These are phyloP conservation scores for Ceratobasidium sp. DNA, from an alignment of 1,284 basidiomycete genomes.

Conservation along the genomic window DNA sequence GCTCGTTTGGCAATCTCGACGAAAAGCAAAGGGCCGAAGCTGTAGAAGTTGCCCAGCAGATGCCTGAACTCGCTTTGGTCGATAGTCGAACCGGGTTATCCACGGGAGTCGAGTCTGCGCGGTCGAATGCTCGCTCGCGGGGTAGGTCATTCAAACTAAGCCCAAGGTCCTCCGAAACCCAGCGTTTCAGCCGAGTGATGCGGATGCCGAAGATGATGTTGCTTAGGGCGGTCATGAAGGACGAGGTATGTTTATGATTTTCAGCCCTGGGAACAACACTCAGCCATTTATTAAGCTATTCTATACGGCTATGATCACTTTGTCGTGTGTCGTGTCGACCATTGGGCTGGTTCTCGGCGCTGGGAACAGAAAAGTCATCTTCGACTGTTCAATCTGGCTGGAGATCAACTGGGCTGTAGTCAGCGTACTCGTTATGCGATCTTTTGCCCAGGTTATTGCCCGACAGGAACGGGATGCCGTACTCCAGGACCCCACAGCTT, in stretches of 20 bases:
- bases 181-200: conserved; percentile 52
- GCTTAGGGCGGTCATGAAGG: conserved; percentile 63
- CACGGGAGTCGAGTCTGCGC: conserved; percentile 25
- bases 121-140: conserved; percentile 39
- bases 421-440: conserved; percentile 64
- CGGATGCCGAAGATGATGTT: conserved; percentile 62
- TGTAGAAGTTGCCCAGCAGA: conserved; percentile 11
- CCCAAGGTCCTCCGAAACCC: conserved; percentile 51
- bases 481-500: conserved; percentile 59
- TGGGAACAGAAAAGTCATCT: conserved; percentile 53
- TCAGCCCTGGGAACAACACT: conserved; percentile 6
- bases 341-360: conserved; percentile 61
- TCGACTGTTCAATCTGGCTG: conserved; percentile 62
- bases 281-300: conserved; percentile 53
- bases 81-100: conserved; percentile 35
- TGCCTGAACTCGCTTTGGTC: conserved; percentile 17
- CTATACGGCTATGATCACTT: conserved; percentile 64
- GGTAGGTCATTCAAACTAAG: conserved; percentile 47
- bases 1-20: not conserved
- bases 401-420: conserved; percentile 64
- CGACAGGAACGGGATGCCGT: conserved; percentile 69
- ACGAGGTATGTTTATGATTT: conserved; percentile 58
- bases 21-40: conserved; percentile 16
- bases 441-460: conserved; percentile 65
- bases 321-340: conserved; percentile 58